Base-by-base conservation (phyloP, 257 asterid genomes). In the Ehretia macrophylla region DNA sequence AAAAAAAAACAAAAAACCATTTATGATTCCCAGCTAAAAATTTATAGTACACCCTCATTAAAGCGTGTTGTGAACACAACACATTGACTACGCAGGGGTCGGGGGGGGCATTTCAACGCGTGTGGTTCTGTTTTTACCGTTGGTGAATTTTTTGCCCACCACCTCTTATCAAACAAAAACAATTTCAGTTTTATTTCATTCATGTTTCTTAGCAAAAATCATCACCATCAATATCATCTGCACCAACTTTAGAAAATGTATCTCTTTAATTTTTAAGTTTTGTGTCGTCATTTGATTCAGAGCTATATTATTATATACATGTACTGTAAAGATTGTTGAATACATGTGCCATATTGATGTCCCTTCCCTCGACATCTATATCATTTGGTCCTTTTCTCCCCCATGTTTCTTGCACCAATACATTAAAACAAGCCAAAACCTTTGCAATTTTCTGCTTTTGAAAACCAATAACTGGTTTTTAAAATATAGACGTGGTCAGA, bases 321-420 rank as follows among this genome's bases (percentile, higher is more conserved):
- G 21, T 57, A 58, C 22, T 75, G 65, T 78, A n/a, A n/a, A n/a
- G n/a, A n/a, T n/a, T n/a, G 85, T 80, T 70, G 88, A 68, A 64
- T 65, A 66, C 81, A 84, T 84, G 77, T 78, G 88, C 80, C 35
- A 1, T 48, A 61, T 69, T 70, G 68, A 64, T 66, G 73, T 65
- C 80, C 77, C 76, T 32, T 49, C 63, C 69, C 64, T 68, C 55
- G 60, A 46, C 77, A 72, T 46, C 60, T 51, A 63, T 59, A 63
- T 59, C 66, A 42, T 65, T 55, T 64, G 66, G 18, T 38, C 65
- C 69, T 72, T 63, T 65, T 63, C n/a, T n/a, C n/a, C n/a, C n/a
- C n/a, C n/a, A 60, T 58, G 59, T 62, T 70, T 55, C 67, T 72
- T n/a, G n/a, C n/a, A n/a, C n/a, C n/a, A n/a, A n/a, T n/a, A n/a